Percentiles rank a stretch among this genome's conserved stretches.
Evolutionary conservation across 108 stramenopile species (phyloP).

Genomic region (Pseudonitzschia delicatissima): DNA sequence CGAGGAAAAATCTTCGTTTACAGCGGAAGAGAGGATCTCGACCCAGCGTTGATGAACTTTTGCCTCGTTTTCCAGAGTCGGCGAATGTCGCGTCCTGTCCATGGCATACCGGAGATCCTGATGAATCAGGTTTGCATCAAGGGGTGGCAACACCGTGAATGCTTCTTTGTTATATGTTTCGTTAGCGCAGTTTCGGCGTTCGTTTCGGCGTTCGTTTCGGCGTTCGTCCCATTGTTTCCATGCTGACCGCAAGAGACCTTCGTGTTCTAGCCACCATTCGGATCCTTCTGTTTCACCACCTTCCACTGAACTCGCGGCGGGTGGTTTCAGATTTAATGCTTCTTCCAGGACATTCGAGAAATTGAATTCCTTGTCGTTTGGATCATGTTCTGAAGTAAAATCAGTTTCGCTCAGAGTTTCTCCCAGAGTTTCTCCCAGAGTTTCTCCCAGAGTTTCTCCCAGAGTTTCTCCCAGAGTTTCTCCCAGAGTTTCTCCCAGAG

Average conservation of each 20-base stretch:
- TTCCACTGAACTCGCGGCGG: not conserved
- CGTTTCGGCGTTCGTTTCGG: not conserved
- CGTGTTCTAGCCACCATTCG: constrained; percentile 44
- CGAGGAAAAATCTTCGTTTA: not conserved
- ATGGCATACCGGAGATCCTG: constrained; percentile 20
- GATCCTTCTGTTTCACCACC: constrained; percentile 20
- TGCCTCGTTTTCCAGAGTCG: constrained; percentile 35
- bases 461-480: too few species aligned
- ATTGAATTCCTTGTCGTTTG: too few species aligned
- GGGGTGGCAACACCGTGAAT: constrained; percentile 3
- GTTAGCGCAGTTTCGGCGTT: not conserved
- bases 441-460: too few species aligned
- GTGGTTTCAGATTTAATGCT: not conserved
- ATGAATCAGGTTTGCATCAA: constrained; percentile 24
- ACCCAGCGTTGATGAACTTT: constrained; percentile 1
- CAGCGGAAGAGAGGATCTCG: not conserved
- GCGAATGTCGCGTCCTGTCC: constrained; percentile 23
- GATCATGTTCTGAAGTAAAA: too few species aligned
- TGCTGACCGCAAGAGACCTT: constrained; percentile 29
- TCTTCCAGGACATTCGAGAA: not conserved
- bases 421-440: too few species aligned
- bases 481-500: too few species aligned
- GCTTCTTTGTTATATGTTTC: not conserved
- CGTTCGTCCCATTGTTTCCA: constrained; percentile 44
- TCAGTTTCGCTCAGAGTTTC: too few species aligned